Evolutionary conservation across 192 early-diverging fungal species (phyloP), one percentile per base, ranked within the genome.

Genomic region (Mortierella hygrophila): DNA sequence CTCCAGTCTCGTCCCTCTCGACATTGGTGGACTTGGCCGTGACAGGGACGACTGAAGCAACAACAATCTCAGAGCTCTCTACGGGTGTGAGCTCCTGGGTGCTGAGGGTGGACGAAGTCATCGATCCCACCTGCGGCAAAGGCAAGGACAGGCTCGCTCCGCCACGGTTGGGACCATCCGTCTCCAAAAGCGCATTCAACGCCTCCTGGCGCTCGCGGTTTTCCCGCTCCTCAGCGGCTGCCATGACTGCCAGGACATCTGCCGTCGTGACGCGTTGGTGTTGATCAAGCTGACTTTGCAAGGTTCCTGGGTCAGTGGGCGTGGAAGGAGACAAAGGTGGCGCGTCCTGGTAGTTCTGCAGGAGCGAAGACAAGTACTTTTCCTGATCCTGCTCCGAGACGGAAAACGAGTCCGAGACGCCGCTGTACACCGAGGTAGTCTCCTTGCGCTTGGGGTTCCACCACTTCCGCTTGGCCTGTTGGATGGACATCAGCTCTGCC

Each of bases 391-490:
- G 49, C 63, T 86, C 84, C 3, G 84, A 69, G 32, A 76, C 44
- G 15, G 78, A 75, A 2, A 72, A n/a, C 4, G 73, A 68, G 9
- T 75, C 74, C 4, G 75, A 52, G 18, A 46, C 46, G 6, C 60
- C 38, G 6, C 60, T 73, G 68, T 86, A 72, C 20, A 86, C 29
- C 5, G 84, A 81, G 35, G 71, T 81, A 2, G 76, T 29, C 16
- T 86, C 84, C 54, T 86, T 86, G 71, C 84, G 84, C 42, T 74
- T 77, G 11, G 84, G 74, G 65, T 69, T 78, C 78, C 78, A 86
- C 84, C 84, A 86, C 3, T 72, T 44, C 68, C 77, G 77, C 76
- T 86, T 80, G 40, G 77, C 84, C 26, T 86, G 84, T 52, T 81
- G 84, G 23, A 86, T 37, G 21, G 70, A 74, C 26, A 81, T 38